Conservation (phyloP, 257 asterid species). For the Rubia yunnanensis region DNA sequence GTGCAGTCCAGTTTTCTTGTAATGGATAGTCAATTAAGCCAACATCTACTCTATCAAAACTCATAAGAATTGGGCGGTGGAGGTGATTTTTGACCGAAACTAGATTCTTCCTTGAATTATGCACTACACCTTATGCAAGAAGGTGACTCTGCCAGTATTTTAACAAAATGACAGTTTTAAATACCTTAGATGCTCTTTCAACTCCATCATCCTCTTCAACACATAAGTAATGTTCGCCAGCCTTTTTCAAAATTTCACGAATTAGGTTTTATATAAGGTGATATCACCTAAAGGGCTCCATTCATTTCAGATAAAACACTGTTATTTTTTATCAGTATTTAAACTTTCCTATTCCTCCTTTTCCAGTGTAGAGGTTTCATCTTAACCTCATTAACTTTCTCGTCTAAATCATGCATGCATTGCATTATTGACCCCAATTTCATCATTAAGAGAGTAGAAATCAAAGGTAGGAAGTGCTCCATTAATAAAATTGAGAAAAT, state of each 20-base stretch:
- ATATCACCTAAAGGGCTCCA: not conserved
- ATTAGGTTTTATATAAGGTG: too few relatives aligned
- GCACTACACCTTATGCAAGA: not conserved
- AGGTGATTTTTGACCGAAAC: not conserved
- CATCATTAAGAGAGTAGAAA: not conserved
- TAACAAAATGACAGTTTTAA: not conserved
- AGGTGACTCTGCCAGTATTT: not conserved
- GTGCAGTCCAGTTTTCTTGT: not conserved
- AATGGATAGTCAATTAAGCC: not conserved
- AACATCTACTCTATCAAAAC: not conserved
- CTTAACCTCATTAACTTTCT: not conserved
- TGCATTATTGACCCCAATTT: not conserved
- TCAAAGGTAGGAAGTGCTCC: not conserved
- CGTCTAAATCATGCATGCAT: not conserved
- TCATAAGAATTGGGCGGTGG: not conserved
- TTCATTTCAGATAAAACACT: not conserved
- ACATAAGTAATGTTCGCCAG: not conserved
- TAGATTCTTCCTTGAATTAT: not conserved
- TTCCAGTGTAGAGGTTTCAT: not conserved
- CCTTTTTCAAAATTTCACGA: too few relatives aligned
- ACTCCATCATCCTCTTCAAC: constrained; percentile 9
- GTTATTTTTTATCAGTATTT: not conserved
- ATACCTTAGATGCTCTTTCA: not conserved
- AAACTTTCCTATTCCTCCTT: not conserved
- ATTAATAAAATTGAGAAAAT: not conserved